A percentile compares a stretch with the other conserved stretches of the same genome.
Conservation (phyloP, 1,139 yeast species). For the Taiozyma sp. region DNA sequence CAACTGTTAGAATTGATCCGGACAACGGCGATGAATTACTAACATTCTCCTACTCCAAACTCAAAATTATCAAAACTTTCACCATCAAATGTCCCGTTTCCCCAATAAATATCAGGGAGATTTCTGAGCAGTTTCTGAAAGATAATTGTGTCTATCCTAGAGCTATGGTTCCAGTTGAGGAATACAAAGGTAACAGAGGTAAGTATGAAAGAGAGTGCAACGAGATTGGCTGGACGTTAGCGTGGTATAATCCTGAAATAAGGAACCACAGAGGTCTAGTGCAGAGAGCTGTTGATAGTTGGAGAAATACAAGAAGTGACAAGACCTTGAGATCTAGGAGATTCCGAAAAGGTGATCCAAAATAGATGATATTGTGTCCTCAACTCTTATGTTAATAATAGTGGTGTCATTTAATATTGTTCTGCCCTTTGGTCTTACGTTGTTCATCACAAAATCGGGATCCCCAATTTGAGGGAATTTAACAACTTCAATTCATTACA, state of each 20-base stretch:
- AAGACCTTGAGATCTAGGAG: conserved; percentile 32
- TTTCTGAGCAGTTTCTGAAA: conserved; percentile 29
- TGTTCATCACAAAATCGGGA: too few relatives aligned
- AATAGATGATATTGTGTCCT: background rate
- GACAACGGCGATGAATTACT: conserved; percentile 24
- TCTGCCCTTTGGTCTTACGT: background rate
- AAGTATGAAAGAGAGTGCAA: conserved; percentile 42
- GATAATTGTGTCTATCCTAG: conserved; percentile 42
- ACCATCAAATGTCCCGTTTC: conserved; percentile 23
- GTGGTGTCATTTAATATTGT: too few relatives aligned
- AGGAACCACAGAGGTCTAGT: conserved; percentile 38
- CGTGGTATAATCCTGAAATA: conserved; percentile 35
- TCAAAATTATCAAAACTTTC: conserved; percentile 24
- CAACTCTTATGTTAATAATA: too few relatives aligned
- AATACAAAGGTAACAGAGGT: conserved; percentile 39
- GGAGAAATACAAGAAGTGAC: conserved; percentile 42
- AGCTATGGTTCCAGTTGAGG: conserved; percentile 36
- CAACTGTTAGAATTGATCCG: conserved; percentile 18
- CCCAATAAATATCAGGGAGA: conserved; percentile 30
- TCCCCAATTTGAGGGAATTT: too few relatives aligned
- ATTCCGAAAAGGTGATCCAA: conserved; percentile 14
- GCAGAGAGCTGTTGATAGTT: conserved; percentile 46
- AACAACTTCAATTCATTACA: too few relatives aligned
- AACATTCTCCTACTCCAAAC: conserved; percentile 25
- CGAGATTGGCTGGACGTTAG: conserved; percentile 41